These are phyloP conservation scores for Ceratobasidium sp. DNA, from an alignment of 1,284 basidiomycete genomes.

Conservation along the genomic window DNA sequence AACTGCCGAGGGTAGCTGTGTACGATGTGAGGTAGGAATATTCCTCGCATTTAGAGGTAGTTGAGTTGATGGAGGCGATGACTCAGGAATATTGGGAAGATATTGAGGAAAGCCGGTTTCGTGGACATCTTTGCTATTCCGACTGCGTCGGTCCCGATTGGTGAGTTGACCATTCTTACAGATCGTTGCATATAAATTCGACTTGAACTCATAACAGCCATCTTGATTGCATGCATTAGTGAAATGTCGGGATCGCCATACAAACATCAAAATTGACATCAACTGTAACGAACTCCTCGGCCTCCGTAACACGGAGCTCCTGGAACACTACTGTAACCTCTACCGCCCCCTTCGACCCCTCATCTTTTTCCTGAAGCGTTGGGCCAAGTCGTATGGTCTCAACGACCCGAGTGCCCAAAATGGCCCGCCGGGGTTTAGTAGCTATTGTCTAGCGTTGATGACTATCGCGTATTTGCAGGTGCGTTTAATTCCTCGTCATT, in stretches of 20 bases:
- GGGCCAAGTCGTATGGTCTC: slow-evolving; percentile 66
- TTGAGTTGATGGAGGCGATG: slow-evolving; percentile 51
- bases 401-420: slow-evolving; percentile 60
- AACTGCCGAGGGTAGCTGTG: slow-evolving; percentile 54
- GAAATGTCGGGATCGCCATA: slow-evolving; percentile 64
- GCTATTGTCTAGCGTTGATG: slow-evolving; percentile 72
- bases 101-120: slow-evolving; percentile 59
- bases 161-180: slow-evolving; percentile 54
- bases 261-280: slow-evolving; percentile 65
- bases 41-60: slow-evolving; percentile 52
- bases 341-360: slow-evolving; percentile 61
- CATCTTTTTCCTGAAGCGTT: slow-evolving; percentile 65
- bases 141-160: slow-evolving; percentile 66
- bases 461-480: slow-evolving; percentile 70
- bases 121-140: slow-evolving; percentile 56
- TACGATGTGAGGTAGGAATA: slow-evolving; percentile 58
- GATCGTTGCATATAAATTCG: no score
- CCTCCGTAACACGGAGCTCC: slow-evolving; percentile 64
- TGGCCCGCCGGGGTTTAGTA: slow-evolving; percentile 63
- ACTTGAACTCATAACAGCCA: not conserved
- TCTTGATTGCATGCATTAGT: slow-evolving; percentile 58
- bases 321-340: slow-evolving; percentile 64
- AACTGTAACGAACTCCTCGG: slow-evolving; percentile 73
- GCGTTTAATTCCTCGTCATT: slow-evolving; percentile 45
- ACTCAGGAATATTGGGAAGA: slow-evolving; percentile 28